Evolutionary conservation across 192 early-diverging fungal genomes (phyloP).

Genomic region (Endogone sp.): DNA sequence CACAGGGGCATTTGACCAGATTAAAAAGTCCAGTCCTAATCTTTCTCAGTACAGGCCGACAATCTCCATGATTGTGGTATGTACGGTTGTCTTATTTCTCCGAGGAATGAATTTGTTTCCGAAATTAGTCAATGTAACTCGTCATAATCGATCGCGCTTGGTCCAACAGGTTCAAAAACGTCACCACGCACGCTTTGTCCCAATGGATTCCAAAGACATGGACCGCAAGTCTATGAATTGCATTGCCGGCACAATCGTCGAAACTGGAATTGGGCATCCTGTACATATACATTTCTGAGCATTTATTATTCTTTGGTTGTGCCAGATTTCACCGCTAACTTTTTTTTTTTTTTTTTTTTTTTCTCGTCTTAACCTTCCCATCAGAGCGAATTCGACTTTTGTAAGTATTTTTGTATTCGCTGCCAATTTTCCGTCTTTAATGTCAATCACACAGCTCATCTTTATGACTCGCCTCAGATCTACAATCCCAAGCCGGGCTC

Average conservation of each 20-base stretch:
- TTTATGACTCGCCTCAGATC: constrained; percentile 36
- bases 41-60: constrained; percentile 57
- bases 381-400: constrained; percentile 91
- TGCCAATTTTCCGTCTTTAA: neutral
- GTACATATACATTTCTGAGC: constrained; percentile 73
- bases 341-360: too few relatives aligned
- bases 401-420: constrained; percentile 23
- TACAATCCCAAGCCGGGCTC: constrained; percentile 87
- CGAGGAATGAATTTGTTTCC: too few relatives aligned
- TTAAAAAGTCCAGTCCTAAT: neutral
- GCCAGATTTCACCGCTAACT: too few relatives aligned
- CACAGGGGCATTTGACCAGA: constrained; percentile 27
- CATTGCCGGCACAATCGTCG: constrained; percentile 77
- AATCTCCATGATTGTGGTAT: constrained; percentile 79
- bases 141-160: too few relatives aligned
- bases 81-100: too few relatives aligned
- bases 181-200: constrained; percentile 87
- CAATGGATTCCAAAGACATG: constrained; percentile 46
- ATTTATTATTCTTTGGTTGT: too few relatives aligned
- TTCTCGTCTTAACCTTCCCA: constrained; percentile 85
- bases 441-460: too few relatives aligned
- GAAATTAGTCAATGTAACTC: too few relatives aligned
- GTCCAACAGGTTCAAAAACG: constrained; percentile 76
- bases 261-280: constrained; percentile 69
- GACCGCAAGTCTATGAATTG: constrained; percentile 79